Conservation (phyloP, 1,284 basidiomycete genomes). For the Moesziomyces antarcticus region DNA sequence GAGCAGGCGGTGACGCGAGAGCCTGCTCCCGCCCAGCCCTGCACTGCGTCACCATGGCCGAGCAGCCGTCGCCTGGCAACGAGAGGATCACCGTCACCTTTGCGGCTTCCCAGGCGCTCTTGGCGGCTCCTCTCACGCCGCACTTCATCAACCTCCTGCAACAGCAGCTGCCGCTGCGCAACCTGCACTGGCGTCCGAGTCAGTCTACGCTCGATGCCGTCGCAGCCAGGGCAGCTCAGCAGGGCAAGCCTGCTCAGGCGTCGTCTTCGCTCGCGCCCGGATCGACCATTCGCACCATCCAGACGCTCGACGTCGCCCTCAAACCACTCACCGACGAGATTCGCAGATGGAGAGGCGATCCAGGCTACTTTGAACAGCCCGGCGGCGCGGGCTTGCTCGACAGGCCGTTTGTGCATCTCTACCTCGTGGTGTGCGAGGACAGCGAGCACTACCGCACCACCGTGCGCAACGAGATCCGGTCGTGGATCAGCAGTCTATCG, state of each 20-base stretch:
- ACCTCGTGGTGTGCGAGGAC: slow-evolving; percentile 64
- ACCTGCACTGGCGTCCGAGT: slow-evolving; percentile 64
- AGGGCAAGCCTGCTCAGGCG: slow-evolving; percentile 27
- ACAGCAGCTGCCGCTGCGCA: slow-evolving; percentile 63
- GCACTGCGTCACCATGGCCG: slow-evolving; percentile 12
- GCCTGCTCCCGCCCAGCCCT: neutral
- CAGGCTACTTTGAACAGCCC: slow-evolving; percentile 53
- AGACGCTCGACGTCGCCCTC: slow-evolving; percentile 49
- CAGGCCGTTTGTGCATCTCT: slow-evolving; percentile 62
- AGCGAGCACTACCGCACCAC: slow-evolving; percentile 64
- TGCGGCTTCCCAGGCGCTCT: slow-evolving; percentile 53
- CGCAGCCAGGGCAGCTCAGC: slow-evolving; percentile 33
- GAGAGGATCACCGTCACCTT: slow-evolving; percentile 61
- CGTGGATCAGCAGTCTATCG: slow-evolving; percentile 62
- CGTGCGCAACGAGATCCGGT: slow-evolving; percentile 62
- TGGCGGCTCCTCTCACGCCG: slow-evolving; percentile 48
- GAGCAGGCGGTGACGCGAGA: neutral
- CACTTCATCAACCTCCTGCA: slow-evolving; percentile 53
- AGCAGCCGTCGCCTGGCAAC: slow-evolving; percentile 7
- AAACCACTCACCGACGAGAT: slow-evolving; percentile 51
- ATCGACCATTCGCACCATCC: slow-evolving; percentile 55
- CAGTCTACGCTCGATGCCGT: slow-evolving; percentile 41
- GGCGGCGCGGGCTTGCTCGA: slow-evolving; percentile 40
- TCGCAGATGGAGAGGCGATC: slow-evolving; percentile 42
- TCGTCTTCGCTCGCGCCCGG: slow-evolving; percentile 38